Conservation (phyloP, 345 rosid genomes). For the Erysimum cheiranthoides region DNA sequence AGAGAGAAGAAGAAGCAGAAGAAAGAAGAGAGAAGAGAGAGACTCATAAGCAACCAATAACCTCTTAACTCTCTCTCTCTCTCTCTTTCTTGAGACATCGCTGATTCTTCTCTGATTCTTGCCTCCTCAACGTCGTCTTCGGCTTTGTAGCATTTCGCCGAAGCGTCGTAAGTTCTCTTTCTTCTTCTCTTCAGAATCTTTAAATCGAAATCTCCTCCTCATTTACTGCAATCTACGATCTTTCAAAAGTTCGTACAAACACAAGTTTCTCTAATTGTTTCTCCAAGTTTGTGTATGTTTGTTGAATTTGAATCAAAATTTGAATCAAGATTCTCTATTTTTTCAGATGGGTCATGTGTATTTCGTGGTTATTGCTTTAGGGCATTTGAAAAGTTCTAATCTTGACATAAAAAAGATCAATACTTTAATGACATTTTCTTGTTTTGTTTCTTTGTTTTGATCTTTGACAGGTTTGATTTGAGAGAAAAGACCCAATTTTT, state of each 20-base stretch:
- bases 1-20: not conserved
- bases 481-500: not conserved
- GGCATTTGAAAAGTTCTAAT: slow-evolving; percentile 20
- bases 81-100: not conserved
- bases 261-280: not conserved
- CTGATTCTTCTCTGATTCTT: not conserved
- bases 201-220: slow-evolving; percentile 29
- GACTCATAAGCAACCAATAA: not conserved
- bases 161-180: slow-evolving; percentile 34
- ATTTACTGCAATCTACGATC: slow-evolving; percentile 1
- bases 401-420: slow-evolving; percentile 30
- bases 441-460: not conserved
- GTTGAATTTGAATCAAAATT: not conserved
- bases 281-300: slow-evolving; percentile 5
- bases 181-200: slow-evolving; percentile 7
- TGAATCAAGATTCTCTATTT: too few relatives aligned
- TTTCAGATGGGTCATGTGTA: slow-evolving; percentile 34
- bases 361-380: slow-evolving; percentile 22
- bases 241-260: not conserved
- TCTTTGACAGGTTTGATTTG: slow-evolving; percentile 39
- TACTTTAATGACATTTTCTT: not conserved
- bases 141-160: slow-evolving; percentile 30
- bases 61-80: not conserved
- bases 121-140: slow-evolving; percentile 29
- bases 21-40: slow-evolving; percentile 3